Percentiles rank a stretch among this genome's conserved stretches.
Conservation (phyloP, 345 rosid genomes). For the Eucalyptus brandiana region DNA sequence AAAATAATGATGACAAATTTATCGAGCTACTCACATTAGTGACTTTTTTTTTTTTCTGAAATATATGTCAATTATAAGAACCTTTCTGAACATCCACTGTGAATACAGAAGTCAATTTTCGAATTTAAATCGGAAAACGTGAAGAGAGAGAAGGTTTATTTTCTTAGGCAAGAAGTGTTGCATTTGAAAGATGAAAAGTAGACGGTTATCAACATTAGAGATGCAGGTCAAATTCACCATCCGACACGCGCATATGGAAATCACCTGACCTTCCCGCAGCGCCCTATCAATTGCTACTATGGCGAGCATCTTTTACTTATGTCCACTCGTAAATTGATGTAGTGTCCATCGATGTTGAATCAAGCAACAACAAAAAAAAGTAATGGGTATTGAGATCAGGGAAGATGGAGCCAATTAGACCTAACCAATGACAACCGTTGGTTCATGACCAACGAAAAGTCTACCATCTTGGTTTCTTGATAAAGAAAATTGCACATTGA, state of each 20-base stretch:
- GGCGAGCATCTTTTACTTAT: background rate
- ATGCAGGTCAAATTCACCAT: background rate
- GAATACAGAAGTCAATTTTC: background rate
- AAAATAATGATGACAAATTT: background rate
- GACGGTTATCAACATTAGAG: background rate
- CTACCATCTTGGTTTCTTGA: background rate
- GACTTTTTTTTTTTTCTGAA: background rate
- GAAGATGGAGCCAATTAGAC: background rate
- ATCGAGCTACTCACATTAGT: background rate
- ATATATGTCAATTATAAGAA: background rate
- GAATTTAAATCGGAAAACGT: background rate
- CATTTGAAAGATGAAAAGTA: background rate
- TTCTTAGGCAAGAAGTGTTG: background rate
- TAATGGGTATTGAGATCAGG: background rate
- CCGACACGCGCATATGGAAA: background rate
- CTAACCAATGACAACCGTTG: too few relatives aligned
- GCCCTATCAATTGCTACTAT: background rate
- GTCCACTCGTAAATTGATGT: background rate
- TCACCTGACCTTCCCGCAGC: fast-evolving
- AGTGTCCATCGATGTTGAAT: background rate
- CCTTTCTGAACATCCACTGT: background rate
- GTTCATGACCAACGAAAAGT: background rate
- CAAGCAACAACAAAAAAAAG: background rate
- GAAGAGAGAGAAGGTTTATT: background rate
- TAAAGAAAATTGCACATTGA: background rate